Conservation (phyloP, 2,329 filamentous ascomycete genomes). For the Fusarium siculi region DNA sequence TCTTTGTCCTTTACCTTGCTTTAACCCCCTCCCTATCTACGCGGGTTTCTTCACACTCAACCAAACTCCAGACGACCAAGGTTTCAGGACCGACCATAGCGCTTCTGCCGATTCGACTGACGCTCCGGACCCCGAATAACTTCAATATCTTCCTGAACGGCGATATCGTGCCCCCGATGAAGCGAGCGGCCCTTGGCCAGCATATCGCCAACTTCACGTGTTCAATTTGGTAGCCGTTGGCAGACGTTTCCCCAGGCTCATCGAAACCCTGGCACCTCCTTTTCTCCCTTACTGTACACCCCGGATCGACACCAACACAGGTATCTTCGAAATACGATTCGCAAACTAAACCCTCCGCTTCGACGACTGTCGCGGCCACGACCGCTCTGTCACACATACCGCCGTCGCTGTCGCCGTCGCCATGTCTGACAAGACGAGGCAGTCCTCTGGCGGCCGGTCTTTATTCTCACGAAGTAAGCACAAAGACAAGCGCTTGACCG, state of each 20-base stretch:
- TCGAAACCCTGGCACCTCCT: slow-evolving; percentile 22
- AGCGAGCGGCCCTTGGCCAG: slow-evolving; percentile 54
- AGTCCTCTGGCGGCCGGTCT: slow-evolving; percentile 79
- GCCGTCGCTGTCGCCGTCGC: slow-evolving; percentile 33
- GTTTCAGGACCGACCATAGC: slow-evolving; percentile 36
- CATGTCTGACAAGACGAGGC: slow-evolving; percentile 81
- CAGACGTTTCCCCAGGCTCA: slow-evolving; percentile 6
- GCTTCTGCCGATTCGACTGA: slow-evolving; percentile 29
- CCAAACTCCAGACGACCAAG: slow-evolving; percentile 25
- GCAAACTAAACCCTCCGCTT: slow-evolving; percentile 22
- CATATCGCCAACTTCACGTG: slow-evolving; percentile 49
- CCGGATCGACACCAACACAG: slow-evolving; percentile 22
- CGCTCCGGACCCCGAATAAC: slow-evolving; percentile 18
- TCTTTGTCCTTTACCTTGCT: slow-evolving; percentile 22
- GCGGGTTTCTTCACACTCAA: background rate
- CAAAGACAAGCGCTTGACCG: slow-evolving; percentile 71
- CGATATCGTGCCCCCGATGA: slow-evolving; percentile 46
- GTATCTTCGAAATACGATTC: slow-evolving; percentile 30
- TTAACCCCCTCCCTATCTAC: slow-evolving; percentile 9
- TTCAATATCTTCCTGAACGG: slow-evolving; percentile 15
- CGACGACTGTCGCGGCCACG: slow-evolving; percentile 35
- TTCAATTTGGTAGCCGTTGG: slow-evolving; percentile 43
- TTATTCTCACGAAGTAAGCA: slow-evolving; percentile 94
- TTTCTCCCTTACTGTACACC: slow-evolving; percentile 4
- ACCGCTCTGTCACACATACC: slow-evolving; percentile 31